Conservation (phyloP, 768 basidiomycete species). For the Tulasnella sp. region DNA sequence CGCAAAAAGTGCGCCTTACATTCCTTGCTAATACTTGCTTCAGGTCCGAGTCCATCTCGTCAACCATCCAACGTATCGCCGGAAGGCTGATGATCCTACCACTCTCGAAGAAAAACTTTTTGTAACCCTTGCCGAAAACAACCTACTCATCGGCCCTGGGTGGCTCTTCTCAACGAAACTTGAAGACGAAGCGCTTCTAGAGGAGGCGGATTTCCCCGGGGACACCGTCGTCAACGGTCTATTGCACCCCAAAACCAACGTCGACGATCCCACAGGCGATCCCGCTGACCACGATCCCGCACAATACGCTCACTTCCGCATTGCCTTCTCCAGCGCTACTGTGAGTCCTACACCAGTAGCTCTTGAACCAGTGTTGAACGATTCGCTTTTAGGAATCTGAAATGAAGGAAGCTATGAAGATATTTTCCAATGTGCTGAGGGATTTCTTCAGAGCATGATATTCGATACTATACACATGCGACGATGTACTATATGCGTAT, state of each 20-base stretch:
- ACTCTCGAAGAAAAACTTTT: constrained; percentile 62
- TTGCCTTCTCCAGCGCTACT: constrained; percentile 40
- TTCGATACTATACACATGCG: background rate
- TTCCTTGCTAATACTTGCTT: constrained; percentile 29
- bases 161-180: constrained; percentile 41
- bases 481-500: background rate
- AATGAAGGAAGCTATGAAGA: constrained; percentile 30
- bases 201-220: background rate
- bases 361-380: background rate
- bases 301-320: constrained; percentile 39
- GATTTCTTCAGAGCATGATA: constrained; percentile 28
- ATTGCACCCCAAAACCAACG: constrained; percentile 20
- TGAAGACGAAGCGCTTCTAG: constrained; percentile 31
- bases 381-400: constrained; percentile 22
- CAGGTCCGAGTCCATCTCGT: constrained; percentile 65
- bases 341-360: constrained; percentile 26
- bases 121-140: constrained; percentile 55
- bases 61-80: constrained; percentile 47
- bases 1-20: background rate
- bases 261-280: background rate
- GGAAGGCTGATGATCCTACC: constrained; percentile 38
- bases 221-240: background rate
- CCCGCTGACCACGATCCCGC: constrained; percentile 13
- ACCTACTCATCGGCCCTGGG: constrained; percentile 65
- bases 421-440: constrained; percentile 29